phyloP scores from a whole-genome alignment of 1,284 basidiomycete species.

The Ustilago cynodontis region DNA sequence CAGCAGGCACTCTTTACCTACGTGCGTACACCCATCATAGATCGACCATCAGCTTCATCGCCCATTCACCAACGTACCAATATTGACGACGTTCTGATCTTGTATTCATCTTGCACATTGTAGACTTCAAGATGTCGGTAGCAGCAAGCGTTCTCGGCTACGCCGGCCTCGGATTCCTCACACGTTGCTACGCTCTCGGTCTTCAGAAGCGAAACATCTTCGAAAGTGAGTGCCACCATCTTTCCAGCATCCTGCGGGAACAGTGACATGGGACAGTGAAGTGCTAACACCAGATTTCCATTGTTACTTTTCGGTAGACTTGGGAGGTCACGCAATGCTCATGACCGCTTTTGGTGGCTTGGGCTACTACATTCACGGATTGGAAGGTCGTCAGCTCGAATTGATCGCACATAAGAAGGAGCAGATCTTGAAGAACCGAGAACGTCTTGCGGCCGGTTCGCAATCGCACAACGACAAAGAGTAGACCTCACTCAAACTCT shows the following conservation, averaged over 20 bases:
- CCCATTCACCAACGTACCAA: neutral
- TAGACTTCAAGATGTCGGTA: constrained; percentile 35
- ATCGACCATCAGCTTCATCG: neutral
- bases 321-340: constrained; percentile 64
- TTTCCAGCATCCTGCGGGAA: neutral
- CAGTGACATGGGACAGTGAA: neutral
- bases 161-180: constrained; percentile 66
- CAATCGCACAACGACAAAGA: constrained; percentile 22
- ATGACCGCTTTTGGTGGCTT: constrained; percentile 63
- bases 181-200: constrained; percentile 67
- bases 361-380: constrained; percentile 68
- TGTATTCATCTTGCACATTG: neutral
- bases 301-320: constrained; percentile 37
- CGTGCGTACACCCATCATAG: constrained; percentile 8
- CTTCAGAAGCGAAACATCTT: constrained; percentile 69
- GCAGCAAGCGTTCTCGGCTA: constrained; percentile 66
- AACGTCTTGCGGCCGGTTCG: constrained; percentile 25
- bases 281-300: neutral
- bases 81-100: neutral
- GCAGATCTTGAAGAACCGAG: constrained; percentile 61
- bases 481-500: constrained; percentile 3
- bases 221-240: constrained; percentile 59
- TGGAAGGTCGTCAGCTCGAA: constrained; percentile 60
- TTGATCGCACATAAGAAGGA: constrained; percentile 65
- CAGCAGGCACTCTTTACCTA: constrained; percentile 3